Base-by-base conservation (phyloP, 331 rosid species). In the Prunus yedoensis region DNA sequence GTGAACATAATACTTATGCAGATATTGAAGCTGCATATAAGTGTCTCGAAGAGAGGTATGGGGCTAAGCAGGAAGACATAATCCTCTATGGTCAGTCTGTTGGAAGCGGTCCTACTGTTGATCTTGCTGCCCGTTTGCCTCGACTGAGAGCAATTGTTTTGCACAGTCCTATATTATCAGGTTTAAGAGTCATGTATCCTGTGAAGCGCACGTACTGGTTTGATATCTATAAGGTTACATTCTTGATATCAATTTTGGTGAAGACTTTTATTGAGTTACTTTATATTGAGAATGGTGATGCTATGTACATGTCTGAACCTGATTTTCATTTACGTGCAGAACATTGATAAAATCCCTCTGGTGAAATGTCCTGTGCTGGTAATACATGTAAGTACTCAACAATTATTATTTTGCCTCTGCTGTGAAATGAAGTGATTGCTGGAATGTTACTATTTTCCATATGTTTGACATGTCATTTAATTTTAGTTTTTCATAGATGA, bases 61-160 rank as follows among this genome's bases (percentile, higher is more conserved):
- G 97, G 17, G 76, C 83, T 20, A 91, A 92, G 88, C 94, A 90
- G 75, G 99, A 89, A 83, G 91, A 94, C 56, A 79, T 94, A 75
- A 90, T 94, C 83, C 92, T 94, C 47, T 91, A 94, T 80, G 99
- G 99, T 47, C 99, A 94, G 81, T 94, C 98, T 66, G 98, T 94
- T 52, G 98, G 98, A 77, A 94, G 98, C 50, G 97, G 98, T 58
- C 99, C 99, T 18, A 94, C 99, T 9, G 76, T 85, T 43, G 96
- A 94, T 75, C 91, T 94, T 73, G 95, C 99, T 72, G 60, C 84
- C 60, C 92, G 88, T 61, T 81, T 90, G 84, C 91, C 97, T 66
- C 89, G 81, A 66, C 83, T 92, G 61, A 89, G 95, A 72, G 99
- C 97, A 45, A 88, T 90, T 74, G 93, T 94, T 82, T 91, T 94